phyloP scores from a whole-genome alignment of 2,329 filamentous ascomycete genomes.

The Cercospora sp. region DNA sequence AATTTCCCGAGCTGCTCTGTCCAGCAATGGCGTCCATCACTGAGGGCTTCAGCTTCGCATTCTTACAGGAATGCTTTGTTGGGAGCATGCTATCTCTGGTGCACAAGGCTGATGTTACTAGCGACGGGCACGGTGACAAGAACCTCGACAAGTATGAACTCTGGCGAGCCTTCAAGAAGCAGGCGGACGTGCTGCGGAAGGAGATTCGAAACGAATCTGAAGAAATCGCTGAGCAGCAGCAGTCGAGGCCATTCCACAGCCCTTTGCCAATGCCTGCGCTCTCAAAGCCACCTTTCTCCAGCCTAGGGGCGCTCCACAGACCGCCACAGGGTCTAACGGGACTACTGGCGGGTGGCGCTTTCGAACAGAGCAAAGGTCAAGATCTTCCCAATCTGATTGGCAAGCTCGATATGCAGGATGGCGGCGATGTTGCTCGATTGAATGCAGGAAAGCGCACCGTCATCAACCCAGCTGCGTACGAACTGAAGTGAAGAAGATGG shows the following conservation, averaged over 20 bases:
- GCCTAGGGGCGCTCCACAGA: not conserved
- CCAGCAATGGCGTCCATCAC: slow-evolving; percentile 62
- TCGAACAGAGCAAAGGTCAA: not conserved
- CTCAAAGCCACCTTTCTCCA: not conserved
- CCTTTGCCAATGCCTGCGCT: not conserved
- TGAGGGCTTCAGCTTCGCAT: slow-evolving; percentile 65
- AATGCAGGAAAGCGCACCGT: not conserved
- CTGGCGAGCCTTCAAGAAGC: slow-evolving; percentile 64
- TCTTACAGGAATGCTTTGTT: slow-evolving; percentile 69
- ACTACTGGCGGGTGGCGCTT: not conserved
- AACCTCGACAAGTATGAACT: slow-evolving; percentile 55
- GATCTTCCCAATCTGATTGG: not conserved
- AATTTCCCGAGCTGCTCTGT: slow-evolving; percentile 61
- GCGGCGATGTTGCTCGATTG: not conserved
- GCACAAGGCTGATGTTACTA: slow-evolving; percentile 34
- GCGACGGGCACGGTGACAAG: slow-evolving; percentile 33
- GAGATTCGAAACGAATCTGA: slow-evolving; percentile 48
- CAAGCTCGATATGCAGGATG: not conserved
- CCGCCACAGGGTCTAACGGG: not conserved
- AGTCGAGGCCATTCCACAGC: not conserved
- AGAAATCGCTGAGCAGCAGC: not conserved
- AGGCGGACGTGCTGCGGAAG: slow-evolving; percentile 60
- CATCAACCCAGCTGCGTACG: slow-evolving; percentile 13
- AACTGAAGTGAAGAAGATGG: not conserved
- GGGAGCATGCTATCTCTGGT: slow-evolving; percentile 62